Percentiles rank a stretch among this genome's conserved stretches.
These are phyloP conservation scores for Fraxinus quadrangulata DNA, from an alignment of 257 asterid species.

Conservation along the genomic window DNA sequence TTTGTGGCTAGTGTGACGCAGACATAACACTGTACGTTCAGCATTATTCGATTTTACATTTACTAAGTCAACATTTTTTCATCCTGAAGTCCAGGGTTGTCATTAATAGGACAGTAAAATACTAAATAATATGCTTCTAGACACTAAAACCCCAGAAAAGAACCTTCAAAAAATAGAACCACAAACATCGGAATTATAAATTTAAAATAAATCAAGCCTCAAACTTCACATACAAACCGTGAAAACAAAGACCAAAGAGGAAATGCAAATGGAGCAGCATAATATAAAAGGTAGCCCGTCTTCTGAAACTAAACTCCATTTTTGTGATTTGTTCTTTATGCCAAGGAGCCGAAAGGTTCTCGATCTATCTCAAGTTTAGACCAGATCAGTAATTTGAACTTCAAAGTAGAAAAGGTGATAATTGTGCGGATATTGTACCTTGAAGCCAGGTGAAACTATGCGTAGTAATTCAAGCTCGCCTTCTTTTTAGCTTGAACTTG, in stretches of 20 bases:
- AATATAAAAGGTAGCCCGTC: neutral
- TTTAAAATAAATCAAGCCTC: neutral
- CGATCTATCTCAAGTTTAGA: neutral
- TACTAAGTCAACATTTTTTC: no score
- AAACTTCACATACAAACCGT: neutral
- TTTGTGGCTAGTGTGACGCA: no score
- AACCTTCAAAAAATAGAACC: neutral
- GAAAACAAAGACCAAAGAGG: neutral
- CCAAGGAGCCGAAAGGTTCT: neutral
- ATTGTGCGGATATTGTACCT: neutral
- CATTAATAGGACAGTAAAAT: no score
- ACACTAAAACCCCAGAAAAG: neutral
- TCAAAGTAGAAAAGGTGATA: neutral
- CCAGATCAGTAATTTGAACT: neutral
- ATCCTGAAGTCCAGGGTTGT: slow-evolving; percentile 25
- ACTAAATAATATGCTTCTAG: no score
- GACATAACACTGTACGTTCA: no score
- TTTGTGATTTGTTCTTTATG: neutral
- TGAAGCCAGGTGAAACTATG: slow-evolving; percentile 37
- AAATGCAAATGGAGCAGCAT: neutral
- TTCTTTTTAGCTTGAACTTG: slow-evolving; percentile 97
- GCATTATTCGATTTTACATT: no score
- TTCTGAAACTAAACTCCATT: neutral
- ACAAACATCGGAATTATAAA: neutral
- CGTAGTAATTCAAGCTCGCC: slow-evolving; percentile 84